phyloP scores from a whole-genome alignment of 257 asterid species.

The Eucommia ulmoides region DNA sequence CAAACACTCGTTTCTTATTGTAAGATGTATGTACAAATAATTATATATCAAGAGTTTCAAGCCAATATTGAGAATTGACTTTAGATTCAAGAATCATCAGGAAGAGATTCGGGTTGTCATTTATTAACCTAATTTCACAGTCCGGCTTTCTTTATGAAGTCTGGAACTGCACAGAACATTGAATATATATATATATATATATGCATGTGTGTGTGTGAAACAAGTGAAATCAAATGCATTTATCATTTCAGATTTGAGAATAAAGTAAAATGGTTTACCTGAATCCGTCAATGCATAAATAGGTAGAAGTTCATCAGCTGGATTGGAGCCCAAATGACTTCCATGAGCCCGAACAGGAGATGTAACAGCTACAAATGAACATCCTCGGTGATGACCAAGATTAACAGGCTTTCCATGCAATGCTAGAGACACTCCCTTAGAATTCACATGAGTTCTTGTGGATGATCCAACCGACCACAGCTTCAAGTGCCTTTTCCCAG shows the following conservation, averaged over 20 bases:
- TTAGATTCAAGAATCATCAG: no score
- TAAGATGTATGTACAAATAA: no score
- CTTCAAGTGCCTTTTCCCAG: slow-evolving; percentile 49
- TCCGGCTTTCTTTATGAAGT: no score
- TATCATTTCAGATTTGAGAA: slow-evolving; percentile 2
- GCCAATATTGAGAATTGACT: no score
- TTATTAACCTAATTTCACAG: no score
- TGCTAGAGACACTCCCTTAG: slow-evolving; percentile 28
- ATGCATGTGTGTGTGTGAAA: no score
- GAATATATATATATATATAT: no score
- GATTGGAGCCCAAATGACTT: slow-evolving; percentile 13
- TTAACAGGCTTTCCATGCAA: slow-evolving; percentile 29
- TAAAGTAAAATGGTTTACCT: slow-evolving; percentile 25
- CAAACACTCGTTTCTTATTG: no score
- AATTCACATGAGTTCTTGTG: slow-evolving; percentile 27
- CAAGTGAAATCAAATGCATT: slow-evolving; percentile 3
- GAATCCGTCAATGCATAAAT: slow-evolving; percentile 49
- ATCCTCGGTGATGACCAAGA: slow-evolving; percentile 31
- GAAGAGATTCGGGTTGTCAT: no score
- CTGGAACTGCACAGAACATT: no score
- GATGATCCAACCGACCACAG: slow-evolving; percentile 44
- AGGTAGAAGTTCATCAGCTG: slow-evolving; percentile 25
- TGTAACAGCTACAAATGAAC: slow-evolving; percentile 42
- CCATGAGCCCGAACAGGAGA: slow-evolving; percentile 15
- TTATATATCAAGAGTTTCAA: no score